These are phyloP conservation scores for Cryptosporidium bovis DNA, from an alignment of 169 alveolate species.

Conservation along the genomic window DNA sequence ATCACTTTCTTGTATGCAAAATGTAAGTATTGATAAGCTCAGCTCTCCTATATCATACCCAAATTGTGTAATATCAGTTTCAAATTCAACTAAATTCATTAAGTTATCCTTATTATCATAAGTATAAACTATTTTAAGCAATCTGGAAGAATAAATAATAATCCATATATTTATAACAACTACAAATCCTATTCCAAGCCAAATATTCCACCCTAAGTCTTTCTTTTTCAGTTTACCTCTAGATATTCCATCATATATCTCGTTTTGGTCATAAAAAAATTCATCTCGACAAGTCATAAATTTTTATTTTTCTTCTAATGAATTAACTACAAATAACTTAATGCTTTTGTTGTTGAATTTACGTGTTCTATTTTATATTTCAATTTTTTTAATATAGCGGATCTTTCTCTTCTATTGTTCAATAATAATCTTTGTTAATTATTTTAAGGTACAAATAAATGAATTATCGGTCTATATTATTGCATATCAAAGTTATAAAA, in stretches of 20 bases:
- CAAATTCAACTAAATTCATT: constrained; percentile 15
- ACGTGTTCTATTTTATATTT: background rate
- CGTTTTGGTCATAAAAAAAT: constrained; percentile 2
- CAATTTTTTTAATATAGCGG: background rate
- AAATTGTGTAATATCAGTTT: constrained; percentile 9
- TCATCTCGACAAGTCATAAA: background rate
- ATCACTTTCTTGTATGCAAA: constrained; percentile 21
- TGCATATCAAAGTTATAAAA: no score
- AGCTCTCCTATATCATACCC: constrained; percentile 45
- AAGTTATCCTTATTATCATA: constrained; percentile 3
- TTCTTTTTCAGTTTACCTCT: background rate
- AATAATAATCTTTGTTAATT: no score
- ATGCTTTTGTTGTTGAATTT: background rate
- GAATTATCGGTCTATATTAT: no score
- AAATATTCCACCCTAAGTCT: constrained; percentile 41
- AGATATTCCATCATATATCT: constrained; percentile 25
- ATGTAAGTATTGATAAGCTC: constrained; percentile 44
- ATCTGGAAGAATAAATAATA: constrained; percentile 22
- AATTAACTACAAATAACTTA: background rate
- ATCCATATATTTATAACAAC: constrained; percentile 14
- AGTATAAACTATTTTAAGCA: constrained; percentile 5
- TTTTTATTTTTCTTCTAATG: background rate
- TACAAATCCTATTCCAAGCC: constrained; percentile 15
- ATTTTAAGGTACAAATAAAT: no score
- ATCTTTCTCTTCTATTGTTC: background rate